Conservation (phyloP, 345 rosid species). For the Trapa incisa region DNA sequence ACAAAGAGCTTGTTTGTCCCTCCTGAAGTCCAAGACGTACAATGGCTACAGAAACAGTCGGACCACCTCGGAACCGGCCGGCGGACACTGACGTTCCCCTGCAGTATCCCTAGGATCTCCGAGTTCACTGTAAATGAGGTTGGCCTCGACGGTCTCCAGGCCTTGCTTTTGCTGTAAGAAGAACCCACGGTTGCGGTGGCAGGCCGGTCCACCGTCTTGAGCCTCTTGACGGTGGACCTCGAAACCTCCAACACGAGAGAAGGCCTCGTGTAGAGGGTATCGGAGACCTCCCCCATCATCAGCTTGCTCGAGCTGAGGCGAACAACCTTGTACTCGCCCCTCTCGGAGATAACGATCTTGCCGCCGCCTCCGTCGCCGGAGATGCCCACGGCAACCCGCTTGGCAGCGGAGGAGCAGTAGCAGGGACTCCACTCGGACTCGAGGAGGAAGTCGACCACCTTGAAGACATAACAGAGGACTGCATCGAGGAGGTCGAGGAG, state of each 20-base stretch:
- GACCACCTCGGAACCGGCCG: slow-evolving; percentile 77
- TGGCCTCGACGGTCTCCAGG: slow-evolving; percentile 24
- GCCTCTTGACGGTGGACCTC: slow-evolving; percentile 25
- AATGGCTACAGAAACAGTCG: slow-evolving; percentile 57
- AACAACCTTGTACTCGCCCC: slow-evolving; percentile 67
- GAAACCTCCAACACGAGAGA: slow-evolving; percentile 37
- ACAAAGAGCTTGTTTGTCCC: slow-evolving; percentile 53
- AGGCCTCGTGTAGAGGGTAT: slow-evolving; percentile 70
- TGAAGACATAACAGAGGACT: slow-evolving; percentile 60
- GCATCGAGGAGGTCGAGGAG: slow-evolving; percentile 67
- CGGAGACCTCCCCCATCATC: slow-evolving; percentile 76
- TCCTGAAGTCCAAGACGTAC: slow-evolving; percentile 63
- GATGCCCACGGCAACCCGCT: slow-evolving; percentile 38
- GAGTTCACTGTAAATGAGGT: slow-evolving; percentile 39
- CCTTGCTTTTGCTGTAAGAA: slow-evolving; percentile 5
- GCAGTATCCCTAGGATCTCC: slow-evolving; percentile 63
- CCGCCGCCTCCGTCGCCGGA: slow-evolving; percentile 16
- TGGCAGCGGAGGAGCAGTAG: slow-evolving; percentile 49
- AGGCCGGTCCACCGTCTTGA: slow-evolving; percentile 26
- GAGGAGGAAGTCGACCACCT: slow-evolving; percentile 51
- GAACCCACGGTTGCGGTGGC: neutral
- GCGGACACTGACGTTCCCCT: slow-evolving; percentile 27
- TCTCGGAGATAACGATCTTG: slow-evolving; percentile 68
- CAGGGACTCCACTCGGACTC: slow-evolving; percentile 89
- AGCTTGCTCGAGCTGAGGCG: slow-evolving; percentile 54